These are phyloP conservation scores for Clathrus columnatus DNA, from an alignment of 768 basidiomycete genomes.

Conservation along the genomic window DNA sequence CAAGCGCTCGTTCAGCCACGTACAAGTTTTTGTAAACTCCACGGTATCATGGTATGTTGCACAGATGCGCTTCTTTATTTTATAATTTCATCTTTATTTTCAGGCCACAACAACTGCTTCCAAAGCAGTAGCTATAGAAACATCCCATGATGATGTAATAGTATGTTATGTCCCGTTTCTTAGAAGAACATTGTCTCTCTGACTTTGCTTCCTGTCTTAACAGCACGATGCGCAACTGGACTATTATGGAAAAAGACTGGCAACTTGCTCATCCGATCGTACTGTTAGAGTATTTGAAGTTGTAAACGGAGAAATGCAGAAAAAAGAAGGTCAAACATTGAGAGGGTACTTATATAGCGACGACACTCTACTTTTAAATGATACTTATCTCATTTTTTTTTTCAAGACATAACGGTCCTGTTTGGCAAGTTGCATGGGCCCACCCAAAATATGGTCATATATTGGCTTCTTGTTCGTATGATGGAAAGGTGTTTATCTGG, in stretches of 20 bases:
- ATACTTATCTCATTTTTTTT: neutral
- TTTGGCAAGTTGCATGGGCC: conserved; percentile 98
- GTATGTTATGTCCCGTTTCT: conserved; percentile 38
- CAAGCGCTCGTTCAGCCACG: too few species aligned
- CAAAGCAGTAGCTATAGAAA: conserved; percentile 82
- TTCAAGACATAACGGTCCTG: conserved; percentile 85
- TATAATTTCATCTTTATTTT: too few species aligned
- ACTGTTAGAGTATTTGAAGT: conserved; percentile 95
- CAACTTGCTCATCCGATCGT: conserved; percentile 93
- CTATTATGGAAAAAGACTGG: conserved; percentile 94
- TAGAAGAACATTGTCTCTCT: conserved; percentile 1
- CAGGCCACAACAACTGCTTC: conserved; percentile 5
- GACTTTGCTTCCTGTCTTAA: conserved; percentile 5
- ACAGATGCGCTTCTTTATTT: too few species aligned
- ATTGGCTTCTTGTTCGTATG: conserved; percentile 96
- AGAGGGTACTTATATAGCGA: conserved; percentile 61
- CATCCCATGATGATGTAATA: conserved; percentile 97
- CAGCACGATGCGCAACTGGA: conserved; percentile 98
- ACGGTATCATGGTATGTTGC: too few species aligned
- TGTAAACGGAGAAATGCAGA: conserved; percentile 74
- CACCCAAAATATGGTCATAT: conserved; percentile 97
- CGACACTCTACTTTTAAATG: neutral
- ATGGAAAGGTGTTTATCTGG: conserved; percentile 98
- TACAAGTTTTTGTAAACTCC: too few species aligned
- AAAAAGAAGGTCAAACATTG: conserved; percentile 53